phyloP scores from a whole-genome alignment of 2,329 filamentous ascomycete genomes.

The Xylaria sp. region DNA sequence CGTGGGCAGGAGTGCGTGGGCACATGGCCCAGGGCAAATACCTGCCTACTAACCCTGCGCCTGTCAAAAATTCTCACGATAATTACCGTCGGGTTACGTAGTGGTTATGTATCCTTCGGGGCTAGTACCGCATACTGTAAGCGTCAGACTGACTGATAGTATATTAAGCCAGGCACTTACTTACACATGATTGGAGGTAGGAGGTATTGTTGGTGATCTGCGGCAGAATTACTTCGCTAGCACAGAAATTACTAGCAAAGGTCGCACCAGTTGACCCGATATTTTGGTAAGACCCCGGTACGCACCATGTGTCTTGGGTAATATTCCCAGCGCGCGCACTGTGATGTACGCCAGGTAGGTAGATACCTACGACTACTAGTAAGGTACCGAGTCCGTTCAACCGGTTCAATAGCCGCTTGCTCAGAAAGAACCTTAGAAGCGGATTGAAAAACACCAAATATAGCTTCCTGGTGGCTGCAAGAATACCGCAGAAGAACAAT shows the following conservation, averaged over 20 bases:
- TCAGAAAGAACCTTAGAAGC: background rate
- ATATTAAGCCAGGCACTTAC: background rate
- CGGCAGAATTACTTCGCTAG: background rate
- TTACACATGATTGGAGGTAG: background rate
- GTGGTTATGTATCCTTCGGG: slow-evolving; percentile 10
- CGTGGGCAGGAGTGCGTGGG: slow-evolving; percentile 4
- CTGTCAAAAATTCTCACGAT: background rate
- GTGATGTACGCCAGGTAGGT: background rate
- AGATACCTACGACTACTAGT: background rate
- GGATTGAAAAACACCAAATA: background rate
- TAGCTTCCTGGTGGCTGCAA: background rate
- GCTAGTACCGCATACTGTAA: slow-evolving; percentile 9
- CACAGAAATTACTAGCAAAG: background rate
- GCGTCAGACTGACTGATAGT: background rate
- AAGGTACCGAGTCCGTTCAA: background rate
- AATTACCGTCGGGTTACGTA: background rate
- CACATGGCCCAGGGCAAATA: background rate
- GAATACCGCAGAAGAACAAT: background rate
- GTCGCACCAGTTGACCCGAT: slow-evolving; percentile 30
- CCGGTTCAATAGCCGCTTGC: background rate
- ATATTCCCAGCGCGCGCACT: background rate
- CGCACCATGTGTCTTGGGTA: background rate
- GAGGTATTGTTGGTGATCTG: background rate
- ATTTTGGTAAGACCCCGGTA: slow-evolving; percentile 32
- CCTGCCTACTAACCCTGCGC: background rate